Percentiles rank a stretch among this genome's conserved stretches.
Evolutionary conservation across 768 basidiomycete genomes (phyloP).

Genomic region (Calocybe cyanea): DNA sequence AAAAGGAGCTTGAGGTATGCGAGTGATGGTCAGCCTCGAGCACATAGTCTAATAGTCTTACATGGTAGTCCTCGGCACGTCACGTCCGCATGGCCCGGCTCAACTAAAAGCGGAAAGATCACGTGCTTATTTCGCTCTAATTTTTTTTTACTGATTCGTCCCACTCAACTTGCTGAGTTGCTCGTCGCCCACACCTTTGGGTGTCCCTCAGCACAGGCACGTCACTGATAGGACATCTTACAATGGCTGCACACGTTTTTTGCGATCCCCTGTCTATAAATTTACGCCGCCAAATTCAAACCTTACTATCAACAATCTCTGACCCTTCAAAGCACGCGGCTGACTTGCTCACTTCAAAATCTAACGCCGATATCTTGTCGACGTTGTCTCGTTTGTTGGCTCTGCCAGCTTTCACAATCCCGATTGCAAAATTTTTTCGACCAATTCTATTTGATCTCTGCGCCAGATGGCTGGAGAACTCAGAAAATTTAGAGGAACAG

Average conservation of each 20-base stretch:
- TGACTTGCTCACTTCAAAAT: slow-evolving; percentile 34
- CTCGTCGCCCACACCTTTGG: no score
- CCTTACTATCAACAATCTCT: slow-evolving; percentile 42
- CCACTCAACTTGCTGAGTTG: no score
- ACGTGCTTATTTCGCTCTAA: no score
- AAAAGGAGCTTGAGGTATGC: no score
- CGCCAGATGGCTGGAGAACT: slow-evolving; percentile 72
- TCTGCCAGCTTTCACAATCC: slow-evolving; percentile 56
- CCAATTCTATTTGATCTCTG: slow-evolving; percentile 79
- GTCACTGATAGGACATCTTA: slow-evolving; percentile 1
- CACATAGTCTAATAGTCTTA: no score
- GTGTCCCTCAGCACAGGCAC: no score
- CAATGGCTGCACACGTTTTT: slow-evolving; percentile 25
- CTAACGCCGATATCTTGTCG: slow-evolving; percentile 41
- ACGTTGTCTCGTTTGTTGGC: slow-evolving; percentile 59
- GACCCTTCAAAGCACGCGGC: slow-evolving; percentile 34
- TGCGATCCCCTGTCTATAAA: slow-evolving; percentile 61
- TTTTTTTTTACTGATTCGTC: no score
- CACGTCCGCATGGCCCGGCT: no score
- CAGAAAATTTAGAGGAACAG: slow-evolving; percentile 45
- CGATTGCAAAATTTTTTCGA: slow-evolving; percentile 63
- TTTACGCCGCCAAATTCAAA: slow-evolving; percentile 47
- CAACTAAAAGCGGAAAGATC: no score
- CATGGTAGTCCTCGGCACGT: no score
- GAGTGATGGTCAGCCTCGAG: no score